A percentile compares a stretch with the other conserved stretches of the same genome.
Evolutionary conservation across 805 yeast species (phyloP).

Genomic region (Starmerella floris): DNA sequence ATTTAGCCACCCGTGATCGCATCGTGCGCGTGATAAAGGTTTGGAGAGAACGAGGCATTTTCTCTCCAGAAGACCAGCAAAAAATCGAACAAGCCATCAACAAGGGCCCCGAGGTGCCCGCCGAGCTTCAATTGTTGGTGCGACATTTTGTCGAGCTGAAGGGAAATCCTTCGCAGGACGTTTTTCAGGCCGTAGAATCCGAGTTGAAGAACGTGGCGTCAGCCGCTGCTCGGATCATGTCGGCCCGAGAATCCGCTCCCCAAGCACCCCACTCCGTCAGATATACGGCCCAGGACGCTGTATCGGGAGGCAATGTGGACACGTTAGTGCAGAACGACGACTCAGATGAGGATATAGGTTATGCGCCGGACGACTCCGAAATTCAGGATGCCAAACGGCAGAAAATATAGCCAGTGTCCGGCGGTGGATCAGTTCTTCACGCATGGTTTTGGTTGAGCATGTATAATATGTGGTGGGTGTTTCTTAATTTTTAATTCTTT

Average conservation of each 20-base stretch:
- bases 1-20: conserved; percentile 36
- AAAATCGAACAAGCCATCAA: conserved; percentile 23
- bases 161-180: background rate
- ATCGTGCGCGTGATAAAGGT: conserved; percentile 46
- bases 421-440: no score
- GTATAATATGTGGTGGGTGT: no score
- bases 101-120: background rate
- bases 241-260: no score
- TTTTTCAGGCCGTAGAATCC: background rate
- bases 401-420: no score
- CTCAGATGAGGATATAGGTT: background rate
- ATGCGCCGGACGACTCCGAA: background rate
- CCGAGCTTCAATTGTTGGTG: background rate
- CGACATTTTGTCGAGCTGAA: background rate
- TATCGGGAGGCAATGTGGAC: background rate
- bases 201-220: background rate
- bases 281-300: background rate
- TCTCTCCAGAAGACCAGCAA: conserved; percentile 27
- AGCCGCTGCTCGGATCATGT: background rate
- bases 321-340: background rate
- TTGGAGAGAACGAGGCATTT: conserved; percentile 53
- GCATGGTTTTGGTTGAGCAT: no score
- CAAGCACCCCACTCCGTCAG: background rate
- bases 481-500: no score
- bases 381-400: background rate